Evolutionary conservation across 73 alveolate genomes (phyloP).

Genomic region (Loxodes magnus): DNA sequence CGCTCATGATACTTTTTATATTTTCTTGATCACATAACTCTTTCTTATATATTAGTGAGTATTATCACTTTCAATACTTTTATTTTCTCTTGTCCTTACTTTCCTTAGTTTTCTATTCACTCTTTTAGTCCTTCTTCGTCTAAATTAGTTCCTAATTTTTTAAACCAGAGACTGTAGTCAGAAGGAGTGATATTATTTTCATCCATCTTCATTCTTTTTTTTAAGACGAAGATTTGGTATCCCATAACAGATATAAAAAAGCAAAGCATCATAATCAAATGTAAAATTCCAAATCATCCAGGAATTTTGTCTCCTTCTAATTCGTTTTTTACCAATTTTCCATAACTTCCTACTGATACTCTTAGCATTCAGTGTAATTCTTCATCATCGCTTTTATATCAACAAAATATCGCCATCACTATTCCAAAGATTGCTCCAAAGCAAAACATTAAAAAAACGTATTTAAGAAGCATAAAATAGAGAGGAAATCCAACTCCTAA

Average conservation of each 20-base stretch:
- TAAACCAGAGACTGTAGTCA: constrained; percentile 36
- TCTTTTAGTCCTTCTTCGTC: constrained; percentile 12
- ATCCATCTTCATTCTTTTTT: constrained; percentile 11
- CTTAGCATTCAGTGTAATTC: neutral
- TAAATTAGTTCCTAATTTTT: neutral
- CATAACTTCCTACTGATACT: no score
- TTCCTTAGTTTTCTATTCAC: constrained; percentile 18
- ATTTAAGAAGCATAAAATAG: neutral
- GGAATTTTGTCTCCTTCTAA: neutral
- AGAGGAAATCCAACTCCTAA: constrained; percentile 10
- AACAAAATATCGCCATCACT: neutral
- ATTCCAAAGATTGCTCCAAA: neutral
- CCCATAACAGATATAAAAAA: neutral
- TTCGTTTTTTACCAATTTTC: neutral
- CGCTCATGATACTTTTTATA: no score
- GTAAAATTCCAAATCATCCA: neutral
- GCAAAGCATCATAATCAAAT: neutral
- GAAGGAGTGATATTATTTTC: constrained; percentile 32
- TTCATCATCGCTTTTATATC: neutral
- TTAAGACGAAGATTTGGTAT: neutral
- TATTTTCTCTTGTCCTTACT: no score
- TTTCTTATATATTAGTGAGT: no score
- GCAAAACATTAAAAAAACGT: neutral
- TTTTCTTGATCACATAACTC: no score
- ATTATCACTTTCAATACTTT: no score